Evolutionary conservation across 352 stramenopile species (phyloP), one percentile per base, ranked within the genome.

Genomic region (Elongisporangium undulatum): DNA sequence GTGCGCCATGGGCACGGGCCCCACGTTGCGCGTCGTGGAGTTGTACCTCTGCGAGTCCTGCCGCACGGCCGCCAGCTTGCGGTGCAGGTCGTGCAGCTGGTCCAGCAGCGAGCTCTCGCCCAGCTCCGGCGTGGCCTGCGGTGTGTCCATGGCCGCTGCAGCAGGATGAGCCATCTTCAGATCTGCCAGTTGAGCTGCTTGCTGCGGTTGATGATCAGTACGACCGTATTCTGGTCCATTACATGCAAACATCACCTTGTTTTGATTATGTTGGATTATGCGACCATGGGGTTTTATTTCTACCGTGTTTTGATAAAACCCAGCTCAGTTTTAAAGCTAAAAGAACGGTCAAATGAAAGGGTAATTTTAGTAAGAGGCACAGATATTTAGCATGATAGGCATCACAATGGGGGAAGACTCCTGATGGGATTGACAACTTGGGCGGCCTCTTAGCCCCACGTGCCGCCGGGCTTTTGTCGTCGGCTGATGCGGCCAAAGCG

Each of bases 41-140:
- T 67, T 88, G 69, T 82, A 88, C 21, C 80, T 76, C 69, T 92
- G 82, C 39, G 82, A 92, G 56, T 90, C 74, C 56, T 90, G 80
- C 9, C 82, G 82, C 74, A 92, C 82, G 23, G 75, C 80, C 16
- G 82, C 82, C 23, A 92, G 62, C 4, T 77, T 78, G 20, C 72
- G 74, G 62, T 92, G 82, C 54, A 92, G 67, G 34, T 92, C 82
- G 61, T 92, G 82, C 21, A 92, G 74, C 69, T 92, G 82, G 56
- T 92, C 80, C 57, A 92, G 67, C 38, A 92, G 69, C 55, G 78
- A 77, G 71, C 76, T 90, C 60, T 92, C 82, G 57, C 80, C 82
- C 49, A 86, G 56, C 38, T 89, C 79, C n/a, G 61, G 53, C 4
- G 59, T 52, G 9, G 53, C 51, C 17, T 23, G 24, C 17, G 24